A percentile compares a stretch with the other conserved stretches of the same genome.
These are phyloP conservation scores for Chaetomium globosum DNA, from an alignment of 2,329 filamentous ascomycete genomes.

Conservation along the genomic window DNA sequence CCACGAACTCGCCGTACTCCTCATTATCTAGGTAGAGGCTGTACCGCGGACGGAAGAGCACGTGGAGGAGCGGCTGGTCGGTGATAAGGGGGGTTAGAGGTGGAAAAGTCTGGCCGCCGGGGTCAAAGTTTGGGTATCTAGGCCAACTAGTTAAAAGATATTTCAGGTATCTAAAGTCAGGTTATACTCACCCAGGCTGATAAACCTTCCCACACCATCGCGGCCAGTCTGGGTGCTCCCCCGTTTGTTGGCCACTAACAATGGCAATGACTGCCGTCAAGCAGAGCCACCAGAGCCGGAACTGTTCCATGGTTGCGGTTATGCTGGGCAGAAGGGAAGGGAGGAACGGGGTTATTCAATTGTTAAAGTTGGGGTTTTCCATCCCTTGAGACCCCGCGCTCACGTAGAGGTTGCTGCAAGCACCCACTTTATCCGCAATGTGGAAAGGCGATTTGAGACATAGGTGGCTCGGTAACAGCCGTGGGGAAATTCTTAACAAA, in stretches of 20 bases:
- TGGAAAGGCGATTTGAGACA: not conserved
- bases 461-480: not conserved
- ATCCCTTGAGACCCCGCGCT: slow-evolving; percentile 8
- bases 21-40: slow-evolving; percentile 52
- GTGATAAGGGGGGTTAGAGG: slow-evolving; percentile 38
- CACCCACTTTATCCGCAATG: slow-evolving; percentile 21
- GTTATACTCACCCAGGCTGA: slow-evolving; percentile 43
- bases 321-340: not conserved
- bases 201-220: slow-evolving; percentile 55
- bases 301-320: slow-evolving; percentile 32
- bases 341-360: not conserved
- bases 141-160: not conserved
- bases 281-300: slow-evolving; percentile 19
- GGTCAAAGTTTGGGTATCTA: slow-evolving; percentile 48
- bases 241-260: slow-evolving; percentile 41
- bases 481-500: too few relatives aligned
- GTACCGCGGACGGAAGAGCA: slow-evolving; percentile 51
- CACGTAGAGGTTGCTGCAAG: slow-evolving; percentile 12
- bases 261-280: slow-evolving; percentile 17
- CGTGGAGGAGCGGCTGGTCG: slow-evolving; percentile 44
- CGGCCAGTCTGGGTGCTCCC: slow-evolving; percentile 48
- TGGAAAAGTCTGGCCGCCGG: slow-evolving; percentile 48
- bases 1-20: slow-evolving; percentile 46
- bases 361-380: not conserved
- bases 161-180: not conserved